Base-by-base conservation (phyloP, 441 rosid genomes). In the Erodium texanum region DNA sequence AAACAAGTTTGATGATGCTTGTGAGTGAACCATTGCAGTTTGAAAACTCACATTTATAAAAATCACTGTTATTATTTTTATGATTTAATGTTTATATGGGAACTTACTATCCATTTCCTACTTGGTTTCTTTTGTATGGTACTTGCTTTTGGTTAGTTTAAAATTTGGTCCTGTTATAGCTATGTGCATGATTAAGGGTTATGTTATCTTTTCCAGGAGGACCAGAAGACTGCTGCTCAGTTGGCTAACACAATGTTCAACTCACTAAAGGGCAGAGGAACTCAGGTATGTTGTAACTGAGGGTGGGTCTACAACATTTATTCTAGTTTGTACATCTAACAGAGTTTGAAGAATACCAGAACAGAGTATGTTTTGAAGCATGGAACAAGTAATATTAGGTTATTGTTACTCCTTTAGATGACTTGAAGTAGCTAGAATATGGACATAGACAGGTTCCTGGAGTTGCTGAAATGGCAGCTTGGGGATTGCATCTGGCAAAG, bases 201-300 rank as follows among this genome's bases (percentile, higher is more conserved):
- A 3, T 27, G 16, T 62, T 64, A 48, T 64, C 43, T 74, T 66
- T 64, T 79, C 65, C 83, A 95, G 99, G 96, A 84, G 71, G 98
- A 95, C 84, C 92, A 76, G 78, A 87, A 82, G 58, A 92, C 79
- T 82, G 90, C 96, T 80, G 74, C 85, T 82, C 78, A 70, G 71
- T 73, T 95, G 86, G 96, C 97, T 59, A 85, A 73, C 80, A 83
- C 87, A 64, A 82, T 90, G 86, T 84, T 77, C 66, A 92, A 89
- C 86, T 83, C 96, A 1, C 83, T 95, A 48, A 95, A 92, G 80
- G 97, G 97, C 24, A 90, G 93, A 79, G 92, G 97, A 61, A 89
- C 87, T 75, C 96, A 86, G 98, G 99, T 95, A 82, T 54, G 22
- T 19, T 18, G 61, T 54, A 54, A 54, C 18, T 54, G 61, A 54